These are phyloP conservation scores for Craspedostauros australis DNA, from an alignment of 108 stramenopile genomes.

Conservation along the genomic window DNA sequence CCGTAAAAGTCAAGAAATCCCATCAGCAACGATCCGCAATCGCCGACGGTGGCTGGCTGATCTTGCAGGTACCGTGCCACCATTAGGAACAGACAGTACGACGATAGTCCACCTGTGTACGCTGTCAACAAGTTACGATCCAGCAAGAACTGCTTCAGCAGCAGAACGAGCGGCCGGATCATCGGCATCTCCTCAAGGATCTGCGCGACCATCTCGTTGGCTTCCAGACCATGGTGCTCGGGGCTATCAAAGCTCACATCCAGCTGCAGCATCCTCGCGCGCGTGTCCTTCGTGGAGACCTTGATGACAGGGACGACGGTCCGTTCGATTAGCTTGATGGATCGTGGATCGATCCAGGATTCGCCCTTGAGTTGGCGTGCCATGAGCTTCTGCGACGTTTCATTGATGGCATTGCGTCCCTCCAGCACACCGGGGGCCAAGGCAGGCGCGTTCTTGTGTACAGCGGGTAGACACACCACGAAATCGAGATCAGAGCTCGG, in stretches of 20 bases:
- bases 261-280: conserved; percentile 56
- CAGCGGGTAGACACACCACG: conserved; percentile 88
- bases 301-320: conserved; percentile 81
- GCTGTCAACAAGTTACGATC: conserved; percentile 80
- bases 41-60: conserved; percentile 62
- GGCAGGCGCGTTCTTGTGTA: conserved; percentile 88
- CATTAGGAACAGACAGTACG: conserved; percentile 89
- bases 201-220: conserved; percentile 54
- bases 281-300: conserved; percentile 78
- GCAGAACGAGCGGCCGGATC: conserved; percentile 65
- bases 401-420: conserved; percentile 93
- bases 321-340: conserved; percentile 77
- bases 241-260: conserved; percentile 80
- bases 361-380: conserved; percentile 85
- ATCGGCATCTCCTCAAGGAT: conserved; percentile 62
- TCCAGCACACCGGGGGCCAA: conserved; percentile 87
- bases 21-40: conserved; percentile 87
- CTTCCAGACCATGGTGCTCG: conserved; percentile 76
- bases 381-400: conserved; percentile 84
- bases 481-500: conserved; percentile 92
- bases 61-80: conserved; percentile 85
- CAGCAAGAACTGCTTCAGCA: conserved; percentile 84
- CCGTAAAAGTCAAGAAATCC: conserved; percentile 93
- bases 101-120: conserved; percentile 89
- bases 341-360: conserved; percentile 79